Evolutionary conservation across 768 basidiomycete species (phyloP), one percentile per base, ranked within the genome.

Genomic region (Panus rudis): DNA sequence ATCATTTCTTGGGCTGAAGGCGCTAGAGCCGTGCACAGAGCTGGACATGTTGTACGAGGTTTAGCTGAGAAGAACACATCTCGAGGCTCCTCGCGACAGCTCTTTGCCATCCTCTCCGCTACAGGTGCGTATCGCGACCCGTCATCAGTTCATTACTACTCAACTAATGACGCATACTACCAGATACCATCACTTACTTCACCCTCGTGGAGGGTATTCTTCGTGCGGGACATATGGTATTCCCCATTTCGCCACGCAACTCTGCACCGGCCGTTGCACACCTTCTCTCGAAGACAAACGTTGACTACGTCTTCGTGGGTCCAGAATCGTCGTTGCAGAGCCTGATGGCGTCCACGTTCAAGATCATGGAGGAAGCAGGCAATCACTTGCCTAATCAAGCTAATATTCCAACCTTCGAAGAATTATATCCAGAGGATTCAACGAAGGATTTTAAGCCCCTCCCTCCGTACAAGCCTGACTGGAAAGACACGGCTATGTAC

Each of bases 1-100:
- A 51, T 46, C 10, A 42, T 65, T 11, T 49, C 48, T 20, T 66
- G 54, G 49, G 34, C 52, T 6, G 53, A 64, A 6, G 55, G 54
- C 6, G 54, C 50, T 23, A 49, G 48, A 10, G 62, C 55, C 13
- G 52, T 61, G 24, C 57, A 57, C 43, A 53, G 47, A 27, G 63
- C 56, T 2, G 62, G 39, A 12, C 21, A 10, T 27, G 24, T 41
- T 19, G 8, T 23, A 27, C 7, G 16, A 12, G 4, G 12, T 6
- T 39, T 21, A 23, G 19, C 23, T 17, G 11, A 19, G 8, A 19
- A 19, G 20, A 37, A 19, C 13, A 37, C 8, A 12, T 11, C 35
- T 12, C 10, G 19, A 17, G 4, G 24, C 4, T 12, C 23, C 6
- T 5, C 13, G 5, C 6, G 19, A 12, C 17, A 27, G 12, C 24